These are phyloP conservation scores for Spathaspora gorwiae DNA, from an alignment of 805 yeast species.

Conservation along the genomic window DNA sequence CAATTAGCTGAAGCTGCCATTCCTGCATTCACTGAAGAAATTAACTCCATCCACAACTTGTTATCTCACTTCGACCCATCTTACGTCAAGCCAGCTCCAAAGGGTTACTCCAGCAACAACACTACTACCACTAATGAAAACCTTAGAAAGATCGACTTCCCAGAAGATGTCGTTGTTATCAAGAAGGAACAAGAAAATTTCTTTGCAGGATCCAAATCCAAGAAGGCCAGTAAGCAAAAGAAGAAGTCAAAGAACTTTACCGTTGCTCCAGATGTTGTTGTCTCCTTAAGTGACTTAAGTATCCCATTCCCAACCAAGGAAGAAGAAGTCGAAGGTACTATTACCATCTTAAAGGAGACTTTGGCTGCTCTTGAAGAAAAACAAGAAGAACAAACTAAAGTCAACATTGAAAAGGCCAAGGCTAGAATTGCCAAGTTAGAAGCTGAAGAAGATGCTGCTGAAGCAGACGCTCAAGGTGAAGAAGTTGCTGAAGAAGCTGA, in stretches of 20 bases:
- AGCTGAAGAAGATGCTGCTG: conserved; percentile 38
- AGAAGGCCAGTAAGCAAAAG: conserved; percentile 43
- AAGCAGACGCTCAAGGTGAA: conserved; percentile 26
- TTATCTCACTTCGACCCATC: conserved; percentile 74
- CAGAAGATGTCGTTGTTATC: conserved; percentile 60
- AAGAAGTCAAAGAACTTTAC: conserved; percentile 54
- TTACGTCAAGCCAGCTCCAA: conserved; percentile 47
- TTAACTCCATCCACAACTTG: conserved; percentile 68
- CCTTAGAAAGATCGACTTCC: conserved; percentile 53
- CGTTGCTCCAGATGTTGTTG: conserved; percentile 76
- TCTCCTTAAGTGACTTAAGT: conserved; percentile 69
- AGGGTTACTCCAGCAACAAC: conserved; percentile 22
- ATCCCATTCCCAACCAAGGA: conserved; percentile 73
- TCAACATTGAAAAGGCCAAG: conserved; percentile 71
- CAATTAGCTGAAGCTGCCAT: conserved; percentile 67
- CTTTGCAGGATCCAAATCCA: conserved; percentile 45
- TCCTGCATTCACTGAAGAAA: conserved; percentile 84
- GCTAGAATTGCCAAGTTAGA: conserved; percentile 69
- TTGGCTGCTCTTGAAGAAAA: conserved; percentile 60
- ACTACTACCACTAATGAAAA: conserved; percentile 10
- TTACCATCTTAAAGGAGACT: conserved; percentile 67
- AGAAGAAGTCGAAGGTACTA: conserved; percentile 64
- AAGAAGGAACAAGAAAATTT: conserved; percentile 58
- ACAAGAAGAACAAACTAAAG: conserved; percentile 78
- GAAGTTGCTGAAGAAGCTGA: conserved; percentile 5